Base-by-base conservation (phyloP, 306 rosid species). In the Cucurbita ficifolia region DNA sequence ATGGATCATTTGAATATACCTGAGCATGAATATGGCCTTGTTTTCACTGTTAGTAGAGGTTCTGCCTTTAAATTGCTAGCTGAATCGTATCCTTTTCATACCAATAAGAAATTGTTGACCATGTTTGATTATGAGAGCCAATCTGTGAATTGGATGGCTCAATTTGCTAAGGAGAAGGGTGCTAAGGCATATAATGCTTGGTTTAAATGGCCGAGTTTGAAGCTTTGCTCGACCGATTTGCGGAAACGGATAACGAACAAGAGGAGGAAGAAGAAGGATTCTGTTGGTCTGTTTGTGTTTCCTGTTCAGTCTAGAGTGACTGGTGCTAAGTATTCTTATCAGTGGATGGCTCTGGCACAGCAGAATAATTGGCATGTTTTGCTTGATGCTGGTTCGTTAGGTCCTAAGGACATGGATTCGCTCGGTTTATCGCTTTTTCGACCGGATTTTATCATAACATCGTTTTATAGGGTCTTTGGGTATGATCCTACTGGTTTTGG, bases 351-450 rank as follows among this genome's bases (percentile, higher is more conserved):
- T 24, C 68, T 94, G 65, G 98, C 98, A 0, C 98, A 94, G 72
- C 98, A 94, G 82, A 94, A 94, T 80, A 89, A 94, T 77, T 94
- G 98, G 98, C 98, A 94, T 82, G 97, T 94, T 33, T 85, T 90
- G 80, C 92, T 94, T 59, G 98, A 94, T 80, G 98, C 98, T 9
- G 98, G 98, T 5, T 90, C 98, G 4, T 78, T 94, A 82, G 98
- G 98, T 59, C 98, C 98, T 33, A 94, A 94, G 85, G 98, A 94
- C 77, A 94, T 94, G 98, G 98, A 94, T 80, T 94, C 98, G 0
- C 97, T 94, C 67, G 98, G 98, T 52, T 76, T 94, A 83, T 94
- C 98, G 14, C 82, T 94, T 22, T 94, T 94, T 83, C 81, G 98
- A 75, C 98, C 98, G 17, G 98, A 94, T 88, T 94, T 94, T 65